Conservation (phyloP, 768 basidiomycete species). For the Pluteus cervinus region DNA sequence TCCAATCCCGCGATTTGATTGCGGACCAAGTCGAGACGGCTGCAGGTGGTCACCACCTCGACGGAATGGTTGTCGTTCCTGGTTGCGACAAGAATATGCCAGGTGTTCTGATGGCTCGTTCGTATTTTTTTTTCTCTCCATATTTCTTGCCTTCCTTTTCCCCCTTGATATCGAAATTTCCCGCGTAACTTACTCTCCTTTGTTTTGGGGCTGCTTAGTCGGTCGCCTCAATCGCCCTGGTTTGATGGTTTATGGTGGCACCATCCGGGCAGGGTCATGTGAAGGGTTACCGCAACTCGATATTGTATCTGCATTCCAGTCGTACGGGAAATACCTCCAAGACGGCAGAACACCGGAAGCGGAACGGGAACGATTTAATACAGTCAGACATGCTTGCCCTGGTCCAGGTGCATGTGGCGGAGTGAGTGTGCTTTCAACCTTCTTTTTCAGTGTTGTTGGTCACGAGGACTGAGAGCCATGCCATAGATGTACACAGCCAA, state of each 20-base stretch:
- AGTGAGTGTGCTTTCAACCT: slow-evolving; percentile 41
- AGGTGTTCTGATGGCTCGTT: slow-evolving; percentile 95
- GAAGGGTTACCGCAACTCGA: slow-evolving; percentile 85
- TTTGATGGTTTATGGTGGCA: slow-evolving; percentile 96
- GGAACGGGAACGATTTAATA: slow-evolving; percentile 78
- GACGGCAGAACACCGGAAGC: slow-evolving; percentile 82
- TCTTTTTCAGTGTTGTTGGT: slow-evolving; percentile 3
- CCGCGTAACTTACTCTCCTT: slow-evolving; percentile 11
- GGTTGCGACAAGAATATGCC: slow-evolving; percentile 99
- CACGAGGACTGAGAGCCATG: slow-evolving; percentile 2
- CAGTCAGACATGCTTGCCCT: slow-evolving; percentile 91
- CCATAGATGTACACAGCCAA: slow-evolving; percentile 98
- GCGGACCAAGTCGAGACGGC: slow-evolving; percentile 97
- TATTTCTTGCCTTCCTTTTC: slow-evolving; percentile 7
- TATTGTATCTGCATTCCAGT: slow-evolving; percentile 95
- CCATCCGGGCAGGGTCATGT: slow-evolving; percentile 90
- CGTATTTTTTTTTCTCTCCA: slow-evolving; percentile 25
- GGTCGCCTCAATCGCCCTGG: slow-evolving; percentile 95
- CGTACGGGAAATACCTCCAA: slow-evolving; percentile 92
- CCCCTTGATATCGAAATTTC: slow-evolving; percentile 14
- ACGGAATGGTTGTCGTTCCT: slow-evolving; percentile 95
- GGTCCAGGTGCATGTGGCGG: slow-evolving; percentile 98
- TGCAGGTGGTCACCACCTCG: slow-evolving; percentile 95
- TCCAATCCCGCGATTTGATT: slow-evolving; percentile 96
- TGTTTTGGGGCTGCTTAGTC: slow-evolving; percentile 37